These are phyloP conservation scores for Leishmania guyanensis DNA, from an alignment of 208 protist genomes.

Conservation along the genomic window DNA sequence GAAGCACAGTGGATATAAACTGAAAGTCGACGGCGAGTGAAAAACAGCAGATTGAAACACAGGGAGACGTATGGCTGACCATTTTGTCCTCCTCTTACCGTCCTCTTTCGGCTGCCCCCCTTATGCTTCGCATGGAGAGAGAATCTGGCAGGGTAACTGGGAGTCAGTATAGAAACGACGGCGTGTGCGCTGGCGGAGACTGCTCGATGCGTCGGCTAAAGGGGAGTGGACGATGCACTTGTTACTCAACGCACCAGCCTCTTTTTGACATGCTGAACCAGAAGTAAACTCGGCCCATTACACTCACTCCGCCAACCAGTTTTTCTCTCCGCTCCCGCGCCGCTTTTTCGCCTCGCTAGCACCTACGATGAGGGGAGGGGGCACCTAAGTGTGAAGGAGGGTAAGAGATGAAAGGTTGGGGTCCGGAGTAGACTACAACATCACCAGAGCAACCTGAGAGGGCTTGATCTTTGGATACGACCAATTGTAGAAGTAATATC, in stretches of 20 bases:
- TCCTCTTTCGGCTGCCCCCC: not conserved
- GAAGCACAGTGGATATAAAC: not conserved
- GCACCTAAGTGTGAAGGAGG: not conserved
- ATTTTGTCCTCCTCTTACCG: not conserved
- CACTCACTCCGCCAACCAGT: not conserved
- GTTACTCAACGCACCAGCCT: not conserved
- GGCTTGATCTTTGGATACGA: slow-evolving; percentile 86
- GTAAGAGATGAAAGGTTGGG: not conserved
- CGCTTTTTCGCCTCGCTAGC: not conserved
- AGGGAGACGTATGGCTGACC: not conserved
- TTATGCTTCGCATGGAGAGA: not conserved
- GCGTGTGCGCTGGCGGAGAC: not conserved
- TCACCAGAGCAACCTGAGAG: slow-evolving; percentile 87
- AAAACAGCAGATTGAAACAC: not conserved
- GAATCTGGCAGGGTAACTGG: not conserved
- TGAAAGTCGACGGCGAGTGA: not conserved
- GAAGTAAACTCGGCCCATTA: not conserved
- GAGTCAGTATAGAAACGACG: not conserved
- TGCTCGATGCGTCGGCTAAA: not conserved
- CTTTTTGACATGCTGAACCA: not conserved
- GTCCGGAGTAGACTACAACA: slow-evolving; percentile 72
- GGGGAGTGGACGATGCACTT: not conserved
- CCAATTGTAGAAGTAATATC: slow-evolving; percentile 99
- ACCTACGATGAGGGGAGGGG: not conserved
- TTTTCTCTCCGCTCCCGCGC: not conserved